Evolutionary conservation across 768 basidiomycete species (phyloP).

Genomic region (Saitozyma podzolica): DNA sequence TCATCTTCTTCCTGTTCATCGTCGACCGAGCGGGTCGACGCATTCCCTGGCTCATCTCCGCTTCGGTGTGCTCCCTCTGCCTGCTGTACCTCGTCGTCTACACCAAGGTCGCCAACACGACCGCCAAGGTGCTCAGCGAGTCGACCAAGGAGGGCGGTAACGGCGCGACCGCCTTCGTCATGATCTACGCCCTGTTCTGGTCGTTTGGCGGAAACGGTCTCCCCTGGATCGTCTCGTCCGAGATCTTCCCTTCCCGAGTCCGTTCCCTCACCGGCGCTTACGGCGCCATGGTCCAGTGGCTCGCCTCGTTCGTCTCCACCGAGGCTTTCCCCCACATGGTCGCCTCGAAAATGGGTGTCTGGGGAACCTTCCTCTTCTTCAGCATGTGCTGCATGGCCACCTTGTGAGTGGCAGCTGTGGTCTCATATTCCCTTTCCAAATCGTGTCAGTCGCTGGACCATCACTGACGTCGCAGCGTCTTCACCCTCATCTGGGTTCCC

Average conservation of each 20-base stretch:
- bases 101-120: conserved; percentile 51
- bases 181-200: conserved; percentile 52
- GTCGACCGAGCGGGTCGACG: conserved; percentile 55
- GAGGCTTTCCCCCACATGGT: conserved; percentile 51
- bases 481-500: conserved; percentile 31
- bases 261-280: conserved; percentile 39
- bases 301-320: conserved; percentile 43
- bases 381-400: conserved; percentile 31
- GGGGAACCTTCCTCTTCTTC: conserved; percentile 50
- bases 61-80: conserved; percentile 53
- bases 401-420: conserved; percentile 9
- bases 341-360: conserved; percentile 31
- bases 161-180: conserved; percentile 43
- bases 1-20: conserved; percentile 28
- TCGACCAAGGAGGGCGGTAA: conserved; percentile 19
- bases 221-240: conserved; percentile 58
- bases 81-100: conserved; percentile 59
- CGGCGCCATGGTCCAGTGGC: conserved; percentile 31
- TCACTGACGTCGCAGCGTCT: conserved; percentile 9
- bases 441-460: no score
- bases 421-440: not conserved
- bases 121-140: not conserved
- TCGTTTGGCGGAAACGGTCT: conserved; percentile 55
- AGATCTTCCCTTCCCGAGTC: conserved; percentile 26
- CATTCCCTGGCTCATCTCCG: conserved; percentile 55